Base-by-base conservation (phyloP, 2,329 filamentous ascomycete species). In the Myriosclerotinia scirpicola region DNA sequence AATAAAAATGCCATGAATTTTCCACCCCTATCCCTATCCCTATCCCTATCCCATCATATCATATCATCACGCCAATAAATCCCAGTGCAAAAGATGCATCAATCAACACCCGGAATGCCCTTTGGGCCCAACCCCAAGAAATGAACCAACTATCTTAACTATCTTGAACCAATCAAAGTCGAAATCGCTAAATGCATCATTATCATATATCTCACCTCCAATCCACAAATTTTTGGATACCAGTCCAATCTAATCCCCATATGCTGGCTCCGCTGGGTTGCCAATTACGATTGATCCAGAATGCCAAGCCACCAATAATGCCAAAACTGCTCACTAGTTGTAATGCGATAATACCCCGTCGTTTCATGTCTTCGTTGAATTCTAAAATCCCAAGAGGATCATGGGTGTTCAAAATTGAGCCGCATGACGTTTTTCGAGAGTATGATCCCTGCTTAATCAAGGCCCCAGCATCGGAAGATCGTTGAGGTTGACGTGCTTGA, bases 381-480 rank as follows among this genome's bases (percentile, higher is more conserved):
- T 88, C 83, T 62, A 96, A 82, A 46, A 97, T 77, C 0, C 93
- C 93, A 0, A 97, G 81, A 0, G 93, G 93, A 76, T 97, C 93
- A 67, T 90, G 84, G 36, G 62, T 66, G 67, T 76, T 73, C 11
- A 75, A 46, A 11, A 42, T 50, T 8, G 48, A 66, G 56, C 58
- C 69, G 59, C 38, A 58, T 53, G 30, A 62, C 12, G 56, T 44
- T 48, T 61, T 53, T 59, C 68, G 65, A 8, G 61, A 67, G 59
- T 71, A 74, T 2, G 67, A 68, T 22, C 66, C 69, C 4, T 22
- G 40, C 69, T 74, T 74, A 7, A 74, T 69, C 2, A 74, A 42
- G 20, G 67, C 64, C 9, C 69, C 64, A 1, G 71, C 60, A 48
- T 67, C 67, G 7, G 54, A 54, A 36, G 69, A 61, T 34, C 71